Base-by-base conservation (phyloP, 2,329 filamentous ascomycete species). In the Dactylonectria macrodidyma region DNA sequence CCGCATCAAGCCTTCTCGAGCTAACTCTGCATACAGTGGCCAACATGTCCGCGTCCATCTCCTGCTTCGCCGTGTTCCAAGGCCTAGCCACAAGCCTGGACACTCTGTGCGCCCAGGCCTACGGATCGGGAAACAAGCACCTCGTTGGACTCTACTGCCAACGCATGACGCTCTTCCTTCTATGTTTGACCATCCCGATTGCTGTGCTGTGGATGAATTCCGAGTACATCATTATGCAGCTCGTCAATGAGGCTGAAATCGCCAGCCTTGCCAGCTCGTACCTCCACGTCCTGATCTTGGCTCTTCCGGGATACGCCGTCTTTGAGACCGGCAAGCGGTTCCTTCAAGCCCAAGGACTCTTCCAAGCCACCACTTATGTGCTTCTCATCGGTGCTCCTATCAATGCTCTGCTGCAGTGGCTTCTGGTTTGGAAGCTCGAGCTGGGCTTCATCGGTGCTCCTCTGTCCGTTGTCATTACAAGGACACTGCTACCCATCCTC, bases 51-150 rank as follows among this genome's bases (percentile, higher is more conserved):
- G 91, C 91, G 33, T 93, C 90, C 6, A 44, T 44, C 16, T 44
- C 41, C 6, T 44, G 41, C n/a, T 44, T 44, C n/a, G 41, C 41
- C 16, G 14, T 44, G 14, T 44, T 93, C 76, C 92, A 95, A 77
- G 93, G 95, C n/a, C 86, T 98, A 11, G 92, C 95, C 1, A 98
- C 95, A 4, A 94, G 92, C 71, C 85, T 98, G 41, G 95, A 98
- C 81, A 98, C 95, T 0, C 89, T 98, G 2, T 98, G 95, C 79
- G 90, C 95, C 0, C 95, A 98, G 81, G 95, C 95, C 0, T 98
- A 97, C 78, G 95, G 95, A 2, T 96, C 93, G 1, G 95, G 95
- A 0, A 93, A 92, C 78, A 97, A 93, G 78, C 92, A 95, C 73
- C 88, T 98, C 3, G 95, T 98, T 9, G 93, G 93, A 1, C 80